A percentile compares a stretch with the other conserved stretches of the same genome.
These are phyloP conservation scores for Aphanomyces invadans DNA, from an alignment of 352 stramenopile species.

Conservation along the genomic window DNA sequence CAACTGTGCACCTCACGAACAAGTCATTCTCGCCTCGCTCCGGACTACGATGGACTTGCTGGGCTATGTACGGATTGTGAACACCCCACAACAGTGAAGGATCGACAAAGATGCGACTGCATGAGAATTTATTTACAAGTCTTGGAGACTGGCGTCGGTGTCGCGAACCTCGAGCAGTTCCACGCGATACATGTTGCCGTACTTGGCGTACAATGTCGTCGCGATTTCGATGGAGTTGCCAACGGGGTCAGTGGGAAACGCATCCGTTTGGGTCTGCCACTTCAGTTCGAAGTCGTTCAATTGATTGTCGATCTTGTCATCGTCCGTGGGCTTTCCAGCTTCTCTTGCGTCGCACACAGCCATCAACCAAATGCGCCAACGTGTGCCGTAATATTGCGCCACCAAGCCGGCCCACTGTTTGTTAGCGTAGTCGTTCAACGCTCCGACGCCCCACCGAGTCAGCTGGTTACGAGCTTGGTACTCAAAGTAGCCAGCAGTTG, in stretches of 20 bases:
- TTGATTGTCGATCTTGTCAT: conserved; percentile 34
- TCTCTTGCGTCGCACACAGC: conserved; percentile 60
- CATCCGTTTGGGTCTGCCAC: conserved; percentile 42
- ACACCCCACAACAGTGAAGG: too few species aligned
- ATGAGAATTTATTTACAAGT: background rate
- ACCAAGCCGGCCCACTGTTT: conserved; percentile 73
- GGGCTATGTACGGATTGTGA: too few species aligned
- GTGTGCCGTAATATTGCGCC: conserved; percentile 52
- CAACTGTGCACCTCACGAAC: too few species aligned
- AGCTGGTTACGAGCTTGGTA: conserved; percentile 78
- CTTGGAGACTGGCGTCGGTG: background rate
- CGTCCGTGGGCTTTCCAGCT: conserved; percentile 44
- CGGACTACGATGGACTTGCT: too few species aligned
- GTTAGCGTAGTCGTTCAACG: conserved; percentile 62
- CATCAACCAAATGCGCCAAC: conserved; percentile 61
- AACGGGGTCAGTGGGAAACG: background rate
- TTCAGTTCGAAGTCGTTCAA: conserved; percentile 59
- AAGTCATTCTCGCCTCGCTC: too few species aligned
- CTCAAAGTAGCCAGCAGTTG: conserved; percentile 50
- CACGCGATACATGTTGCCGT: background rate
- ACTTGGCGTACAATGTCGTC: conserved; percentile 6
- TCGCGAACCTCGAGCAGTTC: background rate
- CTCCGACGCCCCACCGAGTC: conserved; percentile 55
- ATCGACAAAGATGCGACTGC: too few species aligned
- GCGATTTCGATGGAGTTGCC: conserved; percentile 9